A percentile compares a stretch with the other conserved stretches of the same genome.
Conservation (phyloP, 768 basidiomycete species). For the Dioszegia aurantiaca region DNA sequence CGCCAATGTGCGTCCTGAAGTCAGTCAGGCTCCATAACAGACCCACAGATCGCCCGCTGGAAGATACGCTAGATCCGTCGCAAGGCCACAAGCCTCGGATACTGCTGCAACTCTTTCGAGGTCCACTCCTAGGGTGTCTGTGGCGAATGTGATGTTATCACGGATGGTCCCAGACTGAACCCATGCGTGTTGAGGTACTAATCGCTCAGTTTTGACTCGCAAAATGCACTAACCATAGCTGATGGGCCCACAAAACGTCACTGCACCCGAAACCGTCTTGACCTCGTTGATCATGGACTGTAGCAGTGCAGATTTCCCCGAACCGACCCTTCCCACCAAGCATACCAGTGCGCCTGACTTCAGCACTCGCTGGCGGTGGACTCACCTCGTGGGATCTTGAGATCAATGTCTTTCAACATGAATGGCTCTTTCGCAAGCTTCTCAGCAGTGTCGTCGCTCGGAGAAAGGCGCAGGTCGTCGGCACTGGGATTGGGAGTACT, state of each 20-base stretch:
- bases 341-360: slow-evolving; percentile 40
- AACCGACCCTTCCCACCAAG: slow-evolving; percentile 47
- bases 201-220: background rate
- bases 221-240: slow-evolving; percentile 32
- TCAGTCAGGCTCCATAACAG: slow-evolving; percentile 65
- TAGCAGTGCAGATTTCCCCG: slow-evolving; percentile 48
- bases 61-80: slow-evolving; percentile 33
- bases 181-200: slow-evolving; percentile 50
- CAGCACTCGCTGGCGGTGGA: background rate
- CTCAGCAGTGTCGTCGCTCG: background rate
- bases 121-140: slow-evolving; percentile 28
- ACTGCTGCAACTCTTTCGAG: slow-evolving; percentile 23
- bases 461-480: background rate
- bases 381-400: slow-evolving; percentile 54
- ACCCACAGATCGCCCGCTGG: slow-evolving; percentile 36
- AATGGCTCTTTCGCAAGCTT: slow-evolving; percentile 54
- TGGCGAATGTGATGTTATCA: slow-evolving; percentile 49
- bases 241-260: slow-evolving; percentile 39
- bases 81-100: slow-evolving; percentile 44
- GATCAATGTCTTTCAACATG: slow-evolving; percentile 56
- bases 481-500: slow-evolving; percentile 8
- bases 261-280: slow-evolving; percentile 28
- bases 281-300: slow-evolving; percentile 48
- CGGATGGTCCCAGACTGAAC: slow-evolving; percentile 47
- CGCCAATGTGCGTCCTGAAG: slow-evolving; percentile 67